A percentile compares a stretch with the other conserved stretches of the same genome.
phyloP scores from a whole-genome alignment of 768 basidiomycete genomes.

The Mrakia frigida region DNA sequence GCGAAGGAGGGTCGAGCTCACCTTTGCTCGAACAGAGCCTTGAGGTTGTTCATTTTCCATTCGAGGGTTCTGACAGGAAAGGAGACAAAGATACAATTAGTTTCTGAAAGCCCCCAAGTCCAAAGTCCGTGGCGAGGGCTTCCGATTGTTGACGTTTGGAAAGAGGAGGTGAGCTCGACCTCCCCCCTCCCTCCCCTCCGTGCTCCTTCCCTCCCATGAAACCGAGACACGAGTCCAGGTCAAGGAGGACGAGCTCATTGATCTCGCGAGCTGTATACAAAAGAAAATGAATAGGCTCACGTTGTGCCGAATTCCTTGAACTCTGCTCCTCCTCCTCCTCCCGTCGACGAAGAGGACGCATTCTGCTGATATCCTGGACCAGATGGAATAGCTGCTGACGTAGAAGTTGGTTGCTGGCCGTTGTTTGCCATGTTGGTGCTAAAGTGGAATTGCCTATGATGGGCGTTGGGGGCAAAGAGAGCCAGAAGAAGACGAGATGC shows the following conservation, averaged over 20 bases:
- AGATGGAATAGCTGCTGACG: neutral
- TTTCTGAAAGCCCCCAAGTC: too few species aligned
- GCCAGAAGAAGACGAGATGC: neutral
- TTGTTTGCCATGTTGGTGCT: neutral
- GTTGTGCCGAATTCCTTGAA: conserved; percentile 8
- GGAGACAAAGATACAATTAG: too few species aligned
- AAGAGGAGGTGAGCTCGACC: too few species aligned
- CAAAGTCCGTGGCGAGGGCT: too few species aligned
- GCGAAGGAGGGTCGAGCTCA: neutral
- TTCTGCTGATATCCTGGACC: neutral
- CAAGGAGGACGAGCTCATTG: too few species aligned
- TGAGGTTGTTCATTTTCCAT: conserved; percentile 16
- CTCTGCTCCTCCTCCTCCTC: neutral
- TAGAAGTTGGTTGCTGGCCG: conserved; percentile 2
- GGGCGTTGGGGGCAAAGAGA: neutral
- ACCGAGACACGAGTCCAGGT: too few species aligned
- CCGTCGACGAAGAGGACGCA: neutral
- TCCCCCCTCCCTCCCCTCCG: neutral
- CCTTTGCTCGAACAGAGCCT: conserved; percentile 12
- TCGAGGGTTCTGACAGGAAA: neutral
- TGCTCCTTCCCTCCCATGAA: neutral
- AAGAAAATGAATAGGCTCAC: neutral
- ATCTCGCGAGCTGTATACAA: too few species aligned
- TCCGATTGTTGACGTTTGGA: too few species aligned
- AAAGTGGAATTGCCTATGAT: neutral